Evolutionary conservation across 805 yeast species (phyloP).

Genomic region (Starmerella sp.): DNA sequence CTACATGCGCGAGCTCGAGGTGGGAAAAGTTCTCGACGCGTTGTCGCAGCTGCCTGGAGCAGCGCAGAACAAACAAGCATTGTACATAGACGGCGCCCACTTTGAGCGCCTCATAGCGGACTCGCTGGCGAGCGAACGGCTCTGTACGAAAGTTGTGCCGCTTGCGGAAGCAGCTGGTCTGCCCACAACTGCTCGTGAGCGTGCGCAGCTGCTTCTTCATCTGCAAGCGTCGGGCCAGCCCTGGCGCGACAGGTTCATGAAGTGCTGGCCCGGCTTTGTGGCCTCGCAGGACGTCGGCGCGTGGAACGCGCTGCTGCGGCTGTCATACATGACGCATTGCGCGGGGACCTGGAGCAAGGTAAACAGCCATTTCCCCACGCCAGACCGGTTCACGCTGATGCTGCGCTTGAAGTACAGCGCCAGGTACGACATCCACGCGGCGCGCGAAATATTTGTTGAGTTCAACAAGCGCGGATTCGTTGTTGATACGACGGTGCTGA

Average conservation of each 20-base stretch:
- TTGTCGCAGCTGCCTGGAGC: constrained; percentile 24
- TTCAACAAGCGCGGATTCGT: constrained; percentile 20
- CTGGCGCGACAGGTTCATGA: constrained; percentile 10
- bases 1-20: background rate
- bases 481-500: constrained; percentile 24
- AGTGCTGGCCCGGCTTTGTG: constrained; percentile 13
- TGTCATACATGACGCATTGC: constrained; percentile 21
- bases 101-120: constrained; percentile 27
- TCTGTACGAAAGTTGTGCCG: constrained; percentile 18
- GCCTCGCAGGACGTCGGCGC: constrained; percentile 19
- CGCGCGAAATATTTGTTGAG: constrained; percentile 13
- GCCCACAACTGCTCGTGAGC: constrained; percentile 28
- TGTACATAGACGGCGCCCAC: constrained; percentile 25
- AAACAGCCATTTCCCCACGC: constrained; percentile 18
- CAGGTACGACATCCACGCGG: constrained; percentile 6
- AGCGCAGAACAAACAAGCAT: constrained; percentile 25
- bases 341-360: constrained; percentile 17
- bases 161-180: constrained; percentile 25
- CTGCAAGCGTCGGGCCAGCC: background rate
- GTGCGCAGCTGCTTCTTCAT: constrained; percentile 12
- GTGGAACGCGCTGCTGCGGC: constrained; percentile 26
- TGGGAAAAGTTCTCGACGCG: constrained; percentile 5
- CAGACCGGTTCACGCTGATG: constrained; percentile 28
- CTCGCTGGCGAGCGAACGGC: constrained; percentile 16
- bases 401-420: constrained; percentile 18